A percentile compares a stretch with the other conserved stretches of the same genome.
These are phyloP conservation scores for Macrophomina phaseolina DNA, from an alignment of 2,329 filamentous ascomycete genomes.

Conservation along the genomic window DNA sequence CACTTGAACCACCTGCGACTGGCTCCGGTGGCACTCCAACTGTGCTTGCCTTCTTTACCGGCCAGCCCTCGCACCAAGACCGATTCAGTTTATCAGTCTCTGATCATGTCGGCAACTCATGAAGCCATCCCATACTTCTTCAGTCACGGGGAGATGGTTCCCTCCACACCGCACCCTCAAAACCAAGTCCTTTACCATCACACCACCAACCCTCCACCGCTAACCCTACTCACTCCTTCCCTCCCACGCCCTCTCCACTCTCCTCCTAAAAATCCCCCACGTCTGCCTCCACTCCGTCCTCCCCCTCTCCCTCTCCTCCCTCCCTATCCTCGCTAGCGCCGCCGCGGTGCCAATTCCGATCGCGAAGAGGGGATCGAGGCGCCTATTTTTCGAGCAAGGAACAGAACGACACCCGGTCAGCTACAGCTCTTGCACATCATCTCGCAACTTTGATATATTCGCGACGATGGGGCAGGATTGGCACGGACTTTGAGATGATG, in stretches of 20 bases:
- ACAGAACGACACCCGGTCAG: too few species aligned
- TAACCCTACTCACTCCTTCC: slow-evolving; percentile 5
- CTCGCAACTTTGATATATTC: too few species aligned
- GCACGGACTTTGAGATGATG: slow-evolving; percentile 52
- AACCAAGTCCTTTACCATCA: background rate
- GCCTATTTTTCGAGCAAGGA: slow-evolving; percentile 35
- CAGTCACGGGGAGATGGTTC: too few species aligned
- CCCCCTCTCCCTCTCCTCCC: slow-evolving; percentile 57
- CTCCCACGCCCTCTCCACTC: slow-evolving; percentile 41
- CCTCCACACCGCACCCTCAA: too few species aligned
- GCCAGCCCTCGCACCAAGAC: too few species aligned
- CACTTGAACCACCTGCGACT: too few species aligned
- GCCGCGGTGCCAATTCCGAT: slow-evolving; percentile 54
- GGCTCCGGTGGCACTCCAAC: too few species aligned
- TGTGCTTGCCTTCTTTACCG: too few species aligned
- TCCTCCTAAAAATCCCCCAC: slow-evolving; percentile 48
- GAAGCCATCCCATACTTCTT: too few species aligned
- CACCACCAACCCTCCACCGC: background rate
- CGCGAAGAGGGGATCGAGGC: slow-evolving; percentile 57
- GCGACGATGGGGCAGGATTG: background rate
- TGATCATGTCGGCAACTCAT: too few species aligned
- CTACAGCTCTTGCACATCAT: too few species aligned
- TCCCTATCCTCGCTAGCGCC: slow-evolving; percentile 47
- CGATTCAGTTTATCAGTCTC: too few species aligned
- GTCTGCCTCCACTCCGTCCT: slow-evolving; percentile 42